Percentiles rank a stretch among this genome's conserved stretches.
These are phyloP conservation scores for Fennellomyces sp. DNA, from an alignment of 371 early-diverging fungal genomes.

Conservation along the genomic window DNA sequence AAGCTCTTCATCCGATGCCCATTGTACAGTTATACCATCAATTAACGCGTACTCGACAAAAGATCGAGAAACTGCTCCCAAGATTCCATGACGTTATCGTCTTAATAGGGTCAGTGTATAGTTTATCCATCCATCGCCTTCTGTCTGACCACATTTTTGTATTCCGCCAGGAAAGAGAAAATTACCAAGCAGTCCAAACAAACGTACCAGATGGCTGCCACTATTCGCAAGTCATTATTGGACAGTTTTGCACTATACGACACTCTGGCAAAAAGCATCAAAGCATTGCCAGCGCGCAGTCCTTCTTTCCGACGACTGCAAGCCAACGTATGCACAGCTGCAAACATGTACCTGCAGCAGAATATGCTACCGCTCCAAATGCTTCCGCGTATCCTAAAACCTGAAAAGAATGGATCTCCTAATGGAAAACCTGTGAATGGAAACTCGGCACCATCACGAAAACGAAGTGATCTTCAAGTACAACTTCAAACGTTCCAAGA, in stretches of 20 bases:
- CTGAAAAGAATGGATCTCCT: conserved; percentile 14
- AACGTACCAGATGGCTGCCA: conserved; percentile 58
- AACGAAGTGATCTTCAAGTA: conserved; percentile 44
- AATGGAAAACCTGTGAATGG: conserved; percentile 13
- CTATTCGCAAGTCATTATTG: conserved; percentile 63
- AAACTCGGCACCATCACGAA: not conserved
- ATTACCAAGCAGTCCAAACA: conserved; percentile 52
- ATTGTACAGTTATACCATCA: conserved; percentile 54
- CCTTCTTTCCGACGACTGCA: conserved; percentile 66
- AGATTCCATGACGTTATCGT: conserved; percentile 62
- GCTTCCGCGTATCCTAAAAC: conserved; percentile 69
- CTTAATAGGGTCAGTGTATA: conserved; percentile 51
- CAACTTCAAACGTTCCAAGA: conserved; percentile 73
- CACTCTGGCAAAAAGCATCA: conserved; percentile 63
- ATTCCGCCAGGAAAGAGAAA: conserved; percentile 39
- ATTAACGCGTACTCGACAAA: conserved; percentile 34
- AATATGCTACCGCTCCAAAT: conserved; percentile 89
- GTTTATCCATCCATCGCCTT: not conserved
- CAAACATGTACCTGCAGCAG: conserved; percentile 79
- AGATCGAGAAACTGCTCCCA: conserved; percentile 61
- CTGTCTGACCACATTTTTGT: not conserved
- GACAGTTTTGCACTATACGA: conserved; percentile 70
- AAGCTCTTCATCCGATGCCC: conserved; percentile 41
- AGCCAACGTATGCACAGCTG: conserved; percentile 68
- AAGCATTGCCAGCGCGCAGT: conserved; percentile 47